A percentile compares a stretch with the other conserved stretches of the same genome.
phyloP scores from a whole-genome alignment of 148 eudicot species.

The Agrostemma githago region DNA sequence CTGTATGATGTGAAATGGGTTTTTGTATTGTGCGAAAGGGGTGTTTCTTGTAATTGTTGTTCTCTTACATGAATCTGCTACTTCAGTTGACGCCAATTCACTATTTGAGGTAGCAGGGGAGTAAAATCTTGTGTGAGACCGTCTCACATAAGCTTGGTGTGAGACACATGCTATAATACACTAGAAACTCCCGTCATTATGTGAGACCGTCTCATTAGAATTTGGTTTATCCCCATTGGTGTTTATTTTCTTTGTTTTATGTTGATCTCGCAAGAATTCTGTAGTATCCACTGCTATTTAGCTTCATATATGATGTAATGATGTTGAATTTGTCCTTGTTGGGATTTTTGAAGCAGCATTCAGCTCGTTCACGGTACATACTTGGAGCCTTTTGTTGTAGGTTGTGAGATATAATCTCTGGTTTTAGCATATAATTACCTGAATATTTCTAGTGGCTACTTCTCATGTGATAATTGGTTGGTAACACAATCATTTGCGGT shows the following conservation, averaged over 20 bases:
- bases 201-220: no score
- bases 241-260: no score
- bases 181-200: no score
- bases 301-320: not conserved
- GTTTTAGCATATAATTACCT: not conserved
- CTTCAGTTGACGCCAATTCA: no score
- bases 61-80: not conserved
- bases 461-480: not conserved
- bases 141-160: no score
- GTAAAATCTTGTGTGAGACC: no score
- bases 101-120: no score
- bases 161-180: no score
- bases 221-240: no score
- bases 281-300: not conserved
- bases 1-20: not conserved
- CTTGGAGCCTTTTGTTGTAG: not conserved
- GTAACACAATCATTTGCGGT: not conserved
- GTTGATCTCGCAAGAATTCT: no score
- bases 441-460: not conserved
- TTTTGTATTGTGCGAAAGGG: not conserved
- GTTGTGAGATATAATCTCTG: not conserved
- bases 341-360: not conserved
- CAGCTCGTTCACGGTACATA: not conserved
- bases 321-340: not conserved
- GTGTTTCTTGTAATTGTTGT: not conserved